A percentile compares a stretch with the other conserved stretches of the same genome.
Evolutionary conservation across 495 filamentous ascomycete species (phyloP).

Genomic region (Aspergillus sclerotiicarbonarius): DNA sequence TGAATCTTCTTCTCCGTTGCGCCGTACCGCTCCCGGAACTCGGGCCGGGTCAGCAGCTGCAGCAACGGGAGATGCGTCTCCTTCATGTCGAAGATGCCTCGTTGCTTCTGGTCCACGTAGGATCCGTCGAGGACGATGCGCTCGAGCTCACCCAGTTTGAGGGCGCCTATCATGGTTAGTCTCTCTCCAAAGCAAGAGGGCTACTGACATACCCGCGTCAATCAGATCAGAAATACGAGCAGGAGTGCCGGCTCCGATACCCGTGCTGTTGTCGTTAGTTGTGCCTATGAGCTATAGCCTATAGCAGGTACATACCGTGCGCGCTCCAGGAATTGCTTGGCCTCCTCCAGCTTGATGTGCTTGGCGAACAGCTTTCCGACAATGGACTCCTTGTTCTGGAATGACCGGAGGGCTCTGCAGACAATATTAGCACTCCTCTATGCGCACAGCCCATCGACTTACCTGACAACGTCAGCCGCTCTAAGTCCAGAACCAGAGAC

Average conservation of each 20-base stretch:
- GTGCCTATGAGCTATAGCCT: neutral
- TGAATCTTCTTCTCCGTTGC: slow-evolving; percentile 35
- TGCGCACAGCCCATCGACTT: slow-evolving; percentile 12
- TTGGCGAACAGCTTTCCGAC: slow-evolving; percentile 96
- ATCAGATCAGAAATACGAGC: slow-evolving; percentile 76
- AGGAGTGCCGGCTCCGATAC: slow-evolving; percentile 88
- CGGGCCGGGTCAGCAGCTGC: slow-evolving; percentile 60
- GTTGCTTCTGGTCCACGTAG: slow-evolving; percentile 87
- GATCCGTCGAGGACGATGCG: slow-evolving; percentile 86
- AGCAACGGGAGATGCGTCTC: slow-evolving; percentile 78
- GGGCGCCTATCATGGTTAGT: slow-evolving; percentile 48
- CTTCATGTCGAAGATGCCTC: slow-evolving; percentile 88
- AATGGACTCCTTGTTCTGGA: slow-evolving; percentile 69
- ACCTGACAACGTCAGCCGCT: slow-evolving; percentile 77
- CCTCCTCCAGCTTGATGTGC: slow-evolving; percentile 92
- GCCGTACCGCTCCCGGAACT: slow-evolving; percentile 68
- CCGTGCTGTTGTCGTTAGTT: slow-evolving; percentile 51
- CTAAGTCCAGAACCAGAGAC: slow-evolving; percentile 75
- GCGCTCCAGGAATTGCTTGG: slow-evolving; percentile 69
- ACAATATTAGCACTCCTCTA: slow-evolving; percentile 4
- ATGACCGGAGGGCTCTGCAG: slow-evolving; percentile 65
- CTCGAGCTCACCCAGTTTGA: slow-evolving; percentile 67
- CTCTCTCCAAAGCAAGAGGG: neutral
- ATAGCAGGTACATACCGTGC: slow-evolving; percentile 40
- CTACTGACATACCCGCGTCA: slow-evolving; percentile 59